Evolutionary conservation across 768 basidiomycete genomes (phyloP), one percentile per base, ranked within the genome.

Genomic region (Leccinum pellstonianum): DNA sequence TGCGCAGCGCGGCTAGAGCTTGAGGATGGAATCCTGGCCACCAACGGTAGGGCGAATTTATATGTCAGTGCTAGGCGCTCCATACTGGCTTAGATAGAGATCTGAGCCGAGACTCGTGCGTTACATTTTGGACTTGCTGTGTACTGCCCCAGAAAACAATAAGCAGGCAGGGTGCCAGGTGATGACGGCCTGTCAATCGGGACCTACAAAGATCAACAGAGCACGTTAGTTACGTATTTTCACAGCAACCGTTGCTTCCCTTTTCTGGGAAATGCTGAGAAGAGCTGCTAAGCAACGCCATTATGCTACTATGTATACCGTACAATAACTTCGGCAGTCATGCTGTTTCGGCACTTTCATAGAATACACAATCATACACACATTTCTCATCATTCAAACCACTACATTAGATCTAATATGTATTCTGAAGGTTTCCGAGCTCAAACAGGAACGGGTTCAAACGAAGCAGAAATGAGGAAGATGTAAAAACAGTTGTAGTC

Each of bases 141-240:
- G 53, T 15, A n/a, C 12, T 9, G 47, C 25, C 10, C 15, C 31
- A 48, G 31, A 59, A 58, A 56, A 67, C 58, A 66, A 68, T 52
- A 65, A 12, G n/a, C 51, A 57, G 49, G 10, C 25, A 56, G 4
- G 41, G 21, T 35, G 3, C 8, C 37, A 21, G 55, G 48, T 5
- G 21, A 51, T 58, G 31, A 29, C 29, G 41, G 57, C 51, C 27
- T 23, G 15, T 63, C 62, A 54, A 31, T 25, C 9, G 52, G 63
- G 58, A 64, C 63, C 63, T 25, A 64, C 63, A 64, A 23, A 48
- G 63, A 51, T 35, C 63, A 37, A 64, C 15, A 64, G 35, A 47
- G 41, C 14, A 19, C 17, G n/a, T 37, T 31, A 12, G 5, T 27
- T 35, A 55, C 56, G 52, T 57, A 41, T 29, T 3, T 8, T 14